Percentiles rank a stretch among this genome's conserved stretches.
phyloP scores from a whole-genome alignment of 495 filamentous ascomycete species.

The Aspergillus asperescens region DNA sequence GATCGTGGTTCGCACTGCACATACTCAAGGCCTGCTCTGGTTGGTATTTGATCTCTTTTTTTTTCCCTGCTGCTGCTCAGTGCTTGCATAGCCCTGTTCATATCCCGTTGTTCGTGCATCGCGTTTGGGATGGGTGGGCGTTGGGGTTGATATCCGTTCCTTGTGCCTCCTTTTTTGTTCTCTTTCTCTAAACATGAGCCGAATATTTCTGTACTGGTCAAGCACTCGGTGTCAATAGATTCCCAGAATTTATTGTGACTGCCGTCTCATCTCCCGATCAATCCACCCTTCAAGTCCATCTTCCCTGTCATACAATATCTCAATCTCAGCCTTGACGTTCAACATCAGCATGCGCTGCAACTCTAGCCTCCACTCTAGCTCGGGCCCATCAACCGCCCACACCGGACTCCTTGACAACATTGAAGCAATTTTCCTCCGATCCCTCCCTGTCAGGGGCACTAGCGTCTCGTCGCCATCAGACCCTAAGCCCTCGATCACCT shows the following conservation, averaged over 20 bases:
- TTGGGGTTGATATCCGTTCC: background rate
- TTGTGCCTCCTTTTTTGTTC: background rate
- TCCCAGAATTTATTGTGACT: background rate
- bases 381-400: slow-evolving; percentile 43
- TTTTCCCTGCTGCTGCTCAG: background rate
- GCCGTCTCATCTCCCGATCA: slow-evolving; percentile 22
- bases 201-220: background rate
- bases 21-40: background rate
- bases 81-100: slow-evolving; percentile 1
- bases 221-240: background rate
- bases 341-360: slow-evolving; percentile 84
- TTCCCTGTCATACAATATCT: slow-evolving; percentile 56
- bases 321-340: slow-evolving; percentile 84
- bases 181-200: background rate
- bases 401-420: slow-evolving; percentile 57
- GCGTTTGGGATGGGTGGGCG: background rate
- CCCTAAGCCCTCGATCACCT: slow-evolving; percentile 41
- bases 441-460: slow-evolving; percentile 53
- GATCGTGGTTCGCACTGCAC: background rate
- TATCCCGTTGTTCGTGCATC: background rate
- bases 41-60: background rate
- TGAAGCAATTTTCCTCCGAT: slow-evolving; percentile 60
- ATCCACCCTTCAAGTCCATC: background rate
- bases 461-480: slow-evolving; percentile 33
- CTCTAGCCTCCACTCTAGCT: slow-evolving; percentile 55